Base-by-base conservation (phyloP, 73 alveolate species). In the Paramecium octaurelia region DNA sequence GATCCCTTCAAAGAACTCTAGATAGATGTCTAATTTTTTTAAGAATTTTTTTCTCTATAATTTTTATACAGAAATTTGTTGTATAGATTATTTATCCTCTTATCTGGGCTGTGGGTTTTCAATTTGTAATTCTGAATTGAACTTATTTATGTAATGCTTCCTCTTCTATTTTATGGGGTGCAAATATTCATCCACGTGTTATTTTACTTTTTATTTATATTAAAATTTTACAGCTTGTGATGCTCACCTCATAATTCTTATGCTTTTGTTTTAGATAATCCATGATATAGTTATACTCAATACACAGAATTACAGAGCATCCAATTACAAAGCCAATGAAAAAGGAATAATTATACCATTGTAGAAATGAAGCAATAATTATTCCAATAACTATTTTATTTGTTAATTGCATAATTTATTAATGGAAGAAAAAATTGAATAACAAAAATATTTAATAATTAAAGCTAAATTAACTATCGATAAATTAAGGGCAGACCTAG, bases 381-480 rank as follows among this genome's bases (percentile, higher is more conserved):
- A 80, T 6, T 48, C 75, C 77, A 80, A 80, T 40, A 18, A 40
- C 50, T 44, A 46, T 80, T 44, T 73, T 40, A 20, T 44, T 44
- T 54, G 69, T 18, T 54, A 54, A 80, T 80, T 80, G 18, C 68
- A 75, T 75, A 54, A 54, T 42, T 34, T 12, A 80, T 42, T 24
- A 44, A 44, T 80, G 91, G 70, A 80, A 48, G 91, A 80, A 46
- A 80, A 80, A 46, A 46, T 80, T n/a, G 91, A 80, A 46, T 27
- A 42, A 24, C 75, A 80, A 46, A 80, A 80, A 46, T 46, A 80
- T 44, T 35, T 80, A 46, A 80, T 80, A 24, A 80, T 80, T 6
- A 80, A 80, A 35, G 91, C 91, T 27, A 80, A 80, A 46, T 10
- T 48, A 42, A 42, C 70, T 9, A 80, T 80, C 10, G 91, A 80